Base-by-base conservation (phyloP, 2,329 filamentous ascomycete species). In the Zymoseptoria pseudotritici region DNA sequence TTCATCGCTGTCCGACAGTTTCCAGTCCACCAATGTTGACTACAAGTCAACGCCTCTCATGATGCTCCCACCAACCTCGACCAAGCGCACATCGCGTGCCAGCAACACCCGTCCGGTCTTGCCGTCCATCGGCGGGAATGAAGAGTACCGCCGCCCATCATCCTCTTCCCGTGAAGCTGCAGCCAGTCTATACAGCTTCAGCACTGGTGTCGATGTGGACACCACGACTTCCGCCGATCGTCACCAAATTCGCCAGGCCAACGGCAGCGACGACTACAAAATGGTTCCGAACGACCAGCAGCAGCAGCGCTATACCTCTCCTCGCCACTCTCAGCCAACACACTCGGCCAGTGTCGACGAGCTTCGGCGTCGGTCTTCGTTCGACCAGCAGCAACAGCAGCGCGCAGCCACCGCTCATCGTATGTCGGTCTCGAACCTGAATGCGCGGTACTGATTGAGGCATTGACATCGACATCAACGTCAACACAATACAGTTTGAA, bases 141-240 rank as follows among this genome's bases (percentile, higher is more conserved):
- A 61, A 22, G 58, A 61, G 17, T 58, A 55, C 20, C 62, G 59
- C n/a, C 62, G 60, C n/a, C 55, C 62, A 51, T 63, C 61, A 10
- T 60, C 65, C 22, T 60, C 65, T 22, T 64, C 60, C 21, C 62
- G 61, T 36, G 55, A 61, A 24, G 57, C 60, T 29, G 49, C 61
- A 9, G 63, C 67, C 10, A 71, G 67, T 24, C 64, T 71, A 2
- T 70, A 71, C 60, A 69, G 66, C 61, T 71, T 66, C 63, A 70
- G 67, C 59, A 60, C 65, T 17, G 68, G 69, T 42, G 53, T 61
- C 31, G 61, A 66, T 49, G 57, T 56, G 21, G 58, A 61, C 8
- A 57, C 56, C 21, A 59, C 62, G 42, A 31, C 24, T 31, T 22
- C 61, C n/a, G 57, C 61, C 36, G 58, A 65, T 51, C 59, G 58